Base-by-base conservation (phyloP, 2,329 filamentous ascomycete genomes). In the Penicillium sp. region DNA sequence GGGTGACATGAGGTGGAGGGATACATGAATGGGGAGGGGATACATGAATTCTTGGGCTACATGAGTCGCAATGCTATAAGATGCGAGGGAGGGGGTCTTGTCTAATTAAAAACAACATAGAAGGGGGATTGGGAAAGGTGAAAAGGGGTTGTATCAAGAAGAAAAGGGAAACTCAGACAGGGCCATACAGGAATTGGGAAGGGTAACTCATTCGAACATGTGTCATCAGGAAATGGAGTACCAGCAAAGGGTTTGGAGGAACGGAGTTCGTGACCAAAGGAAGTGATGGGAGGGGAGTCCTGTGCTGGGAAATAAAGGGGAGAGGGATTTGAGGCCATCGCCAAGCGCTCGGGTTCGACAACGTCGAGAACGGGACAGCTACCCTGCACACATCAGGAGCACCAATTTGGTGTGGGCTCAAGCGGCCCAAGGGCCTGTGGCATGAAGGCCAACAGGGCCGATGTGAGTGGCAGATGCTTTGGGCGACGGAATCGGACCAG, bases 21-120 rank as follows among this genome's bases (percentile, higher is more conserved):
- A 52, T 55, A 59, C 53, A 59, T 51, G 54, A 49, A 43, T 35
- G 45, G 53, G 55, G 44, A 37, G 22, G 56, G 58, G 61, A 55
- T 72, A 72, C 69, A 72, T 71, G 67, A 70, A 58, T 69, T 67
- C 56, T 56, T 46, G 58, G 58, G 58, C 57, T 61, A 61, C 58
- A 61, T 61, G 58, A 59, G 33, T 51, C 53, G 53, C 45, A 62
- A 65, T 60, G 64, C 60, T 66, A 63, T 61, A 60, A 38, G 38
- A 52, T 52, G 50, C 48, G 51, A 56, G 50, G 53, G 46, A 54
- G 47, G 55, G 58, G 59, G 57, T 57, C 64, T 64, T 61, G 64
- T 69, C 65, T 69, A 69, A 68, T 66, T 68, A 63, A 62, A 65
- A 64, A 55, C 49, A 54, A 54, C 35, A 43, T 61, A 61, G 57